Evolutionary conservation across 805 yeast genomes (phyloP), one percentile per base, ranked within the genome.

Genomic region (Kazachstania viticola): DNA sequence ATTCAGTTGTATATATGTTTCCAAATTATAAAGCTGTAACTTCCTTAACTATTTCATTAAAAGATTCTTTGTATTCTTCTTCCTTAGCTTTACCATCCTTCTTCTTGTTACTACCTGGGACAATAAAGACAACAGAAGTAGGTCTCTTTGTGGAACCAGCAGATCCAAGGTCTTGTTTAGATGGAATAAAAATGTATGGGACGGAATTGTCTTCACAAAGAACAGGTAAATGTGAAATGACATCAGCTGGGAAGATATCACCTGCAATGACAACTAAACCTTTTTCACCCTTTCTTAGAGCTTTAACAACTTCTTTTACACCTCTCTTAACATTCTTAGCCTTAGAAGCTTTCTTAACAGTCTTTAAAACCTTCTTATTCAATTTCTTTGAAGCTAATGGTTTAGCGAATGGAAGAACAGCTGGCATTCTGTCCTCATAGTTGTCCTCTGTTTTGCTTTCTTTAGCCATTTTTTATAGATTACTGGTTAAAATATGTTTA

Each of bases 101-200:
- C 66, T 76, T 79, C 52, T 81, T 71, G 38, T 87, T 85, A 35
- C 94, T 94, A 36, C 95, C 95, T 49, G 99, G 98, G 34, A 87
- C 91, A 48, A 91, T 73, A 84, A 91, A 83, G 19, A 91, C 95
- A 59, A 94, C 87, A 24, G 96, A 84, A 24, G 99, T 91, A 47
- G 98, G 97, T 70, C 99, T 80, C 69, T 91, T 91, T 36, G 98
- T 91, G 40, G 96, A 94, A 55, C 97, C 97, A 17, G 99, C 98
- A 41, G 94, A 81, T 22, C 99, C 99, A 45, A 91, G 72, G 56
- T 91, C 97, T 66, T 91, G 96, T 64, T 91, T 91, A 31, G 96
- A 85, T 50, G 98, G 98, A 41, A 91, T 74, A 61, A 91, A 91
- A 26, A 88, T 71, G 55, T 67, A 93, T 51, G 97, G 96, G 30